A percentile compares a stretch with the other conserved stretches of the same genome.
phyloP scores from a whole-genome alignment of 495 filamentous ascomycete species.

The Parathielavia appendiculata region DNA sequence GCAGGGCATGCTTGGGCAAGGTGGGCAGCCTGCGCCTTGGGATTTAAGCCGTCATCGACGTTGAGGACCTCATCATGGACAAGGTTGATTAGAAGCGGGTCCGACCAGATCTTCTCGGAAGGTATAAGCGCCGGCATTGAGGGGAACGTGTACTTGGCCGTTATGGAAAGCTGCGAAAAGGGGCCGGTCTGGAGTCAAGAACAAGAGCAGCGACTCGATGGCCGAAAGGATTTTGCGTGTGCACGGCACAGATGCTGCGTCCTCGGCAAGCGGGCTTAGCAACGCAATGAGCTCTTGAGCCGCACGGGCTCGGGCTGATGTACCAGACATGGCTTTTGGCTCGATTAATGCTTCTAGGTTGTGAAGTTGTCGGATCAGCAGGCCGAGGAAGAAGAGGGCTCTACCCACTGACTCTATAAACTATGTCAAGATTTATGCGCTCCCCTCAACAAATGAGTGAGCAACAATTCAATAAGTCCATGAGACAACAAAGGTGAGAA shows the following conservation, averaged over 20 bases:
- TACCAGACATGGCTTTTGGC: neutral
- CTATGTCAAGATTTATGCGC: too few relatives aligned
- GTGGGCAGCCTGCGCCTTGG: neutral
- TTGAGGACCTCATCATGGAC: slow-evolving; percentile 8
- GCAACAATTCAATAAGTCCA: too few relatives aligned
- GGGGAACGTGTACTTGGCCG: slow-evolving; percentile 21
- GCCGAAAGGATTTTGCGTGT: slow-evolving; percentile 4
- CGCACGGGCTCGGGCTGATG: neutral
- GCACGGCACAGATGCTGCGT: neutral
- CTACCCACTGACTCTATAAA: too few relatives aligned
- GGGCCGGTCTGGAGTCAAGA: slow-evolving; percentile 4
- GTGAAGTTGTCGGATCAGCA: too few relatives aligned
- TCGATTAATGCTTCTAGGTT: too few relatives aligned
- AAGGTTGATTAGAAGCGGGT: slow-evolving; percentile 12
- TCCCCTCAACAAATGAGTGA: too few relatives aligned
- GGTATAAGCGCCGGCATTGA: slow-evolving; percentile 20
- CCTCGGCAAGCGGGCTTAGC: neutral
- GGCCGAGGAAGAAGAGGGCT: too few relatives aligned
- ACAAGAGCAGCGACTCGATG: slow-evolving; percentile 7
- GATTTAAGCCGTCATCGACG: neutral
- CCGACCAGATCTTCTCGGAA: slow-evolving; percentile 16
- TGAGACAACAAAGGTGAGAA: too few relatives aligned
- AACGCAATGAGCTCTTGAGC: neutral
- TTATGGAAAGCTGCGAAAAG: slow-evolving; percentile 19
- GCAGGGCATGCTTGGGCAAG: slow-evolving; percentile 13